phyloP scores from a whole-genome alignment of 768 basidiomycete species.

The Russula sp. region DNA sequence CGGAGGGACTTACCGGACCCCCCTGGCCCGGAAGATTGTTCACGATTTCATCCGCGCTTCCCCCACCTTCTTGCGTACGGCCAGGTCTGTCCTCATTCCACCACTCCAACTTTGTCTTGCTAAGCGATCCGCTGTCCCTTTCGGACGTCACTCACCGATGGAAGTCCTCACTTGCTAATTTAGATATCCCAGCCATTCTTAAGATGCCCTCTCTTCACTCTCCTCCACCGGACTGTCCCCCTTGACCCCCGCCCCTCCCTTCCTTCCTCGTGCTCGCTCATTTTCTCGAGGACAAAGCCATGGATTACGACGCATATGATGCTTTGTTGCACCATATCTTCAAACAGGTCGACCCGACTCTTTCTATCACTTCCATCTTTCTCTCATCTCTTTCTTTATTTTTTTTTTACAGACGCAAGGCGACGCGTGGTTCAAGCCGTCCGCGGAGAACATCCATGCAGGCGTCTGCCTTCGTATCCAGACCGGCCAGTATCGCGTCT shows the following conservation, averaged over 20 bases:
- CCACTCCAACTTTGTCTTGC: not conserved
- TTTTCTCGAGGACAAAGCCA: conserved; percentile 24
- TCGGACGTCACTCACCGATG: not conserved
- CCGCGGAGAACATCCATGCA: conserved; percentile 72
- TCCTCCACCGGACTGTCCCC: conserved; percentile 17
- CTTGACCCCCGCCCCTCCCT: conserved; percentile 14
- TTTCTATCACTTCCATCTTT: not conserved
- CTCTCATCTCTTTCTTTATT: conserved; percentile 26
- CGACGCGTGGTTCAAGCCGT: conserved; percentile 81
- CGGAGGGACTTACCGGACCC: not conserved
- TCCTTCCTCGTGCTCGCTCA: conserved; percentile 1
- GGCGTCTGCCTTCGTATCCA: conserved; percentile 72
- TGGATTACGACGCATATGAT: conserved; percentile 78
- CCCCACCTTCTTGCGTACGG: not conserved
- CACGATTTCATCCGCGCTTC: not conserved
- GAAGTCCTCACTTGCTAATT: not conserved
- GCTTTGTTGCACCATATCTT: conserved; percentile 76
- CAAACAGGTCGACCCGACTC: conserved; percentile 44
- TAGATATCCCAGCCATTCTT: not conserved
- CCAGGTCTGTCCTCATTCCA: not conserved
- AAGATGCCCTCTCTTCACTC: conserved; percentile 6
- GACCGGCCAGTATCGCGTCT: conserved; percentile 65
- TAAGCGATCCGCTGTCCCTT: not conserved
- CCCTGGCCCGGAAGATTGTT: conserved; percentile 2
- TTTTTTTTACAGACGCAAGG: conserved; percentile 56